Base-by-base conservation (phyloP, 305 asterid species). In the Salvia sclarea region DNA sequence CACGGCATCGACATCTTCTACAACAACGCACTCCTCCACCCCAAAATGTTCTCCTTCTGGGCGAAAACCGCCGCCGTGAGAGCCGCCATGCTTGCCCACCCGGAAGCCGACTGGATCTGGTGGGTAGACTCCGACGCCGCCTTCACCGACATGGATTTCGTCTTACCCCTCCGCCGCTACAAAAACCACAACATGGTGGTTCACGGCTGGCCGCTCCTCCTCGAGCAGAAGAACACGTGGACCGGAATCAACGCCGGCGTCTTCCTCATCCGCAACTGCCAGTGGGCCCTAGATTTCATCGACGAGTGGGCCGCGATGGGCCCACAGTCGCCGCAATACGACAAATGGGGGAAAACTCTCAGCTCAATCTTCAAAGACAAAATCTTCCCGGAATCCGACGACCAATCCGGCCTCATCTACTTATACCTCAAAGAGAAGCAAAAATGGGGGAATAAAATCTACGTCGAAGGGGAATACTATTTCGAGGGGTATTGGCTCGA, bases 101-200 rank as follows among this genome's bases (percentile, higher is more conserved):
- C 97, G 30, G 96, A 94, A 74, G 86, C 84, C 61, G 98, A 94
- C 80, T 93, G 97, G 98, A 90, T 93, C 88, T 93, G 98, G 97
- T 93, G 98, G 98, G 95, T 93, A 0, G 98, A 93, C 49, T 88
- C 97, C 47, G 98, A 94, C 75, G 97, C 98, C 4, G 97, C 95
- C 3, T 72, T 94, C 70, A 94, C 98, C n/a, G 97, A 94, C 67
- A 94, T 94, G 98, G 97, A 88, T 75, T 93, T 93, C 66, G 66
- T 47, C 64, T 77, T 79, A 0, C 98, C 98, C 4, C 60, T 93
- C 73, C 81, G 73, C 20, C 78, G 89, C 10, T 93, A 93, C 88
- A 79, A 69, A 56, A 67, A 22, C 28, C 82, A 83, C 58, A 94
- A 94, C 61, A 16, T 94, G 14, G 98, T 94, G 8, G 67, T 91